Evolutionary conservation across 1,284 basidiomycete genomes (phyloP).

Genomic region (Somion occarium): DNA sequence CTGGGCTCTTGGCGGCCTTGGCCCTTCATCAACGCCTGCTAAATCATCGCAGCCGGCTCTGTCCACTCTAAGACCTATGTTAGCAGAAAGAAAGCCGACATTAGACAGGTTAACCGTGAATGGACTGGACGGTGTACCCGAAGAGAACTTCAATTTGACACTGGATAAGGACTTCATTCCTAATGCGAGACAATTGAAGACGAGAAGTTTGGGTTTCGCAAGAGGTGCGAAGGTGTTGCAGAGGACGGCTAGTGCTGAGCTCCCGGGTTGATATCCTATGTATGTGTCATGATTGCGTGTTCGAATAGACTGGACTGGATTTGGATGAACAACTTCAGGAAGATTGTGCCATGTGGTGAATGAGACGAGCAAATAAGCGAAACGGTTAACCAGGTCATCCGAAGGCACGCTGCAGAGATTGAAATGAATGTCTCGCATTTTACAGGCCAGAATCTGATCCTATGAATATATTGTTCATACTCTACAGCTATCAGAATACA

Average conservation of each 20-base stretch:
- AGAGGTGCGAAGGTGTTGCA: background rate
- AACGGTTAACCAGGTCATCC: too few species aligned
- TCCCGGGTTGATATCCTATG: too few species aligned
- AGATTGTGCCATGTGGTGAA: too few species aligned
- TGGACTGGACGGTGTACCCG: background rate
- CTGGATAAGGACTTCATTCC: background rate
- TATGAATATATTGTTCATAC: background rate
- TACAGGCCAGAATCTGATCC: background rate
- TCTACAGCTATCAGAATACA: background rate
- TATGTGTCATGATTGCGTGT: too few species aligned
- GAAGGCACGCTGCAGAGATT: background rate
- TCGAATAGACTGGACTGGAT: too few species aligned
- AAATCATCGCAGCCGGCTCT: background rate
- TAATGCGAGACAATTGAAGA: background rate
- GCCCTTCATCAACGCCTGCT: constrained; percentile 7
- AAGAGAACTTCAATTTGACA: background rate
- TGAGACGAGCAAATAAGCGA: too few species aligned
- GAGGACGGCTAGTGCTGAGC: background rate
- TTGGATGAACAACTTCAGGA: too few species aligned
- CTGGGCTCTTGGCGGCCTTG: constrained; percentile 53
- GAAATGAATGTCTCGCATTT: background rate
- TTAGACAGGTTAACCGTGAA: background rate
- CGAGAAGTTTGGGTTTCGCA: constrained; percentile 2
- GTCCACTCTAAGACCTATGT: background rate
- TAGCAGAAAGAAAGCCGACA: background rate